Evolutionary conservation across 768 basidiomycete genomes (phyloP), one percentile per base, ranked within the genome.

Genomic region (Amanita exitialis): DNA sequence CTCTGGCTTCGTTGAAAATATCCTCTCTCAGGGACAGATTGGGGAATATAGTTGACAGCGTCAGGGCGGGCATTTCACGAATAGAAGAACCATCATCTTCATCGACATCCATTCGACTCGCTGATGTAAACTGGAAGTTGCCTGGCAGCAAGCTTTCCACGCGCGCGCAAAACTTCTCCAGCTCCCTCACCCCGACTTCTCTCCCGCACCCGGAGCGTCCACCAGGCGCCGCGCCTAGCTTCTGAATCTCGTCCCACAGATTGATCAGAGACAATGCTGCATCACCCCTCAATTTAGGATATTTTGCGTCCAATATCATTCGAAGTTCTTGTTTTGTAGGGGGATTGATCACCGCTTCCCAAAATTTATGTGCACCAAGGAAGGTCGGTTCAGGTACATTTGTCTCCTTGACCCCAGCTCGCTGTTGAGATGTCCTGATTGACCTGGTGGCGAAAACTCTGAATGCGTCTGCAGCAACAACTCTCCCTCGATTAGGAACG

Each of bases 381-480:
- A 97, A 99, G 1, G 73, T 71, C 0, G 91, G 71, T 0, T 69
- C 55, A 1, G 81, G 69, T 58, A 84, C 79, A 1, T 61, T 64
- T 16, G 73, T 76, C 28, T 63, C 70, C 36, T 68, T 43, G 4
- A 21, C 15, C 13, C 16, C 39, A 9, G 16, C 16, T 15, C 5
- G 15, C 6, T 34, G 35, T 9, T 35, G 62, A 2, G 75, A 74
- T 3, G 77, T 72, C 5, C 67, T 55, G 3, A 79, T 64, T 1
- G 91, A 93, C 44, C 95, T 71, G 5, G 94, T 97, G 0, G 90
- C 93, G 60, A 97, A 96, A 13, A 99, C 62, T 35, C 83, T 80
- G 66, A 98, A 99, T 16, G 75, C 74, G 39, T 88, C 80, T 16
- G 80, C 78, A 0, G 92, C 94, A 50, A 79, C 74, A 27, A 96